phyloP scores from a whole-genome alignment of 2,329 filamentous ascomycete species.

The Drechslera avenae region DNA sequence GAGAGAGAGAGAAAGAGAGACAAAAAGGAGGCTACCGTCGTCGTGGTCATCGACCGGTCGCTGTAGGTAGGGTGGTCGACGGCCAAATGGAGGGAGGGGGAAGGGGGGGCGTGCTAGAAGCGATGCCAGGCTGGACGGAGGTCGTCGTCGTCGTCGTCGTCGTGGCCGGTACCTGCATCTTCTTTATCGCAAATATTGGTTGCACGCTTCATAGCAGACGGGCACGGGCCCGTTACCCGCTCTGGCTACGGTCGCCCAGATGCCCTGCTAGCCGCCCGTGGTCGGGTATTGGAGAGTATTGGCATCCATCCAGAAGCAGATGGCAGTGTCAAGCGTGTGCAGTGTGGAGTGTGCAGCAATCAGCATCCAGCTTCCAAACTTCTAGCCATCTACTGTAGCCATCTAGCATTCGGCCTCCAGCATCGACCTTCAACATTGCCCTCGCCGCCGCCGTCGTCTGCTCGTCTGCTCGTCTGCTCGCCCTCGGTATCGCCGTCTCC shows the following conservation, averaged over 20 bases:
- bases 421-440: background rate
- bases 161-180: constrained; percentile 19
- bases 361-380: no score
- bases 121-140: background rate
- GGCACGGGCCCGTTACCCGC: constrained; percentile 16
- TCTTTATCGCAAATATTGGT: constrained; percentile 18
- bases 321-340: background rate
- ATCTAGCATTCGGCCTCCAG: no score
- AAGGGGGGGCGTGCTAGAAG: background rate
- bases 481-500: background rate
- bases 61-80: no score
- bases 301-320: constrained; percentile 5
- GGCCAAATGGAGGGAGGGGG: background rate
- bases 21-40: no score
- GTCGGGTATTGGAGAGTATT: constrained; percentile 10
- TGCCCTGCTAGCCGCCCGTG: constrained; percentile 20
- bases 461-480: background rate
- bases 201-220: constrained; percentile 3
- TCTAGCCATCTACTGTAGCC: no score
- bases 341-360: no score
- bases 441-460: background rate
- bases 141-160: no score
- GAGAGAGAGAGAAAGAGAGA: no score
- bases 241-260: constrained; percentile 16
- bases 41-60: no score